Evolutionary conservation across 1,139 yeast species (phyloP), one percentile per base, ranked within the genome.

Genomic region (Wickerhamiella pararugosa): DNA sequence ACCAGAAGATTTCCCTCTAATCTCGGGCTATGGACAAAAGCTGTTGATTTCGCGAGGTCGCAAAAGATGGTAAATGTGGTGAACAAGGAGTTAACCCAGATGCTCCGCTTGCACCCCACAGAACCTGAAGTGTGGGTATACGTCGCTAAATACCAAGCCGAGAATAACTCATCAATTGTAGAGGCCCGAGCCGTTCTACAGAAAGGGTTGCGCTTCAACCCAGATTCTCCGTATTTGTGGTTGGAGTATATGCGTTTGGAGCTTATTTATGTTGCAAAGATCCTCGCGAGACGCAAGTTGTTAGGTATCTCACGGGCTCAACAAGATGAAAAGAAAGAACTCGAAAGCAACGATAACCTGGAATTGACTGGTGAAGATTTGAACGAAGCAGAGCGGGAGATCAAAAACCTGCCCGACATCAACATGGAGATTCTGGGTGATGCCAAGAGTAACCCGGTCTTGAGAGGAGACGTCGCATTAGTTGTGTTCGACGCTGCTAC

Each of bases 81-180:
- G n/a, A 86, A 83, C 58, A 77, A 75, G 51, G 76, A 84, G 6
- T 84, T 86, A 58, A 77, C 92, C 2, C 73, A 76, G 46, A 67
- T 90, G 52, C 67, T 92, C 52, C 86, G 79, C 61, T 65, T 84
- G 49, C 97, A 90, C 57, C 97, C 98, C n/a, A 72, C 83, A 43
- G 82, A 86, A 55, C 73, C 86, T 2, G 79, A 79, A 53, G 82
- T 92, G 9, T 92, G 98, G 98, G 73, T 90, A 42, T 74, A 86
- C 54, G 96, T 96, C 25, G 96, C 97, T 39, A 83, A 83, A 57
- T 86, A 84, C 60, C 97, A 92, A 62, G 78, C 83, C 54, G 95
- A 90, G 53, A 72, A 71, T 35, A 86, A 90, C 60, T 82, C 90
- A 40, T 82, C 86, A 53, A 86, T 94, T 43, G 76, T 80, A 56